Evolutionary conservation across 305 asterid genomes (phyloP), one percentile per base, ranked within the genome.

Genomic region (Fraxinus sp.): DNA sequence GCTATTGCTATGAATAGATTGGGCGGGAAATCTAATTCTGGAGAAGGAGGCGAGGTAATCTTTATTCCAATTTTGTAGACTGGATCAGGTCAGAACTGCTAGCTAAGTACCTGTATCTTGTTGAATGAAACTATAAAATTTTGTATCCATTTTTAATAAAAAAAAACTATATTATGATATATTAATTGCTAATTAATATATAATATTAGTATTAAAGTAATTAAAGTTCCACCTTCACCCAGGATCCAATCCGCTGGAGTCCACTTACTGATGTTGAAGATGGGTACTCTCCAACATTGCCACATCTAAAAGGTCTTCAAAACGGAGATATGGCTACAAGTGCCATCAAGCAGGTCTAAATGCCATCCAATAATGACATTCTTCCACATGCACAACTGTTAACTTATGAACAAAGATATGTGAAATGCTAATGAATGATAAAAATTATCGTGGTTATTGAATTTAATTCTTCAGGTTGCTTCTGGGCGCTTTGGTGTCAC

Each of bases 171-270:
- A 22, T 24, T 64, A 22, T 64, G 73, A 64, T 64, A 9, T 0
- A 22, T 22, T 64, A 24, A 24, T 8, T 24, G 5, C 72, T 11
- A 59, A 20, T 59, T 59, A 59, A 18, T 55, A 59, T 59, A 59
- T 30, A 30, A 59, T 24, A 64, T 64, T 64, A 8, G 7, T 64
- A 41, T 81, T 72, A 52, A 80, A 72, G 36, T 79, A 64, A 64
- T 52, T 76, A 73, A 64, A 46, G 16, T 20, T 77, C 75, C 26
- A 79, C n/a, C 46, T 79, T 78, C 57, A 66, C 52, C 39, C 85
- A 90, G 92, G 92, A 90, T 84, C 91, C 92, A n/a, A 88, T 90
- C 75, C 91, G 92, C 71, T 90, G 92, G 92, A 90, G 84, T 68
- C 90, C 92, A 72, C 91, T 90, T 75, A 82, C 88, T 71, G 92